Evolutionary conservation across 2,329 filamentous ascomycete species (phyloP), one percentile per base, ranked within the genome.

Genomic region (Stagonosporopsis rhizophila): DNA sequence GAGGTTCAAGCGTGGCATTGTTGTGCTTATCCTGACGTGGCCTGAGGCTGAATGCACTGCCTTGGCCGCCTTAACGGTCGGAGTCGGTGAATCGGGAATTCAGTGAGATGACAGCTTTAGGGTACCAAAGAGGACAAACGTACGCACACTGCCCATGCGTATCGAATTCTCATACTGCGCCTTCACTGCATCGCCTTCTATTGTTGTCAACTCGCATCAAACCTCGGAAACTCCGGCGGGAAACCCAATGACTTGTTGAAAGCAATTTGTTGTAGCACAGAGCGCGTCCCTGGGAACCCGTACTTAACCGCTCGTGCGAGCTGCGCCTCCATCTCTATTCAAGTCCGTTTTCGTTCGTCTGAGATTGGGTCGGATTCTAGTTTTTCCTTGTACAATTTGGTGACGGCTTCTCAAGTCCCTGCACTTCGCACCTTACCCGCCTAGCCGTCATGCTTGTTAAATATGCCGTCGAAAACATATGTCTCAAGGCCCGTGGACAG

Each of bases 21-120:
- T 37, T 15, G 30, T 50, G 51, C 40, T 50, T 42, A 44, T 30
- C 30, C 46, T 55, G 40, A 58, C 56, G 56, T 49, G 56, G 45
- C 56, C 45, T 44, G 51, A 54, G 56, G 56, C 56, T 58, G 39
- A 23, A 52, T 19, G 53, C 53, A 56, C 53, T 51, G 53, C 53
- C 53, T 38, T 41, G 53, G 30, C 1, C 39, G 53, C 53, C 53
- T 56, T 12, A 56, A 41, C 14, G 23, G 46, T 51, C 41, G 46
- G 28, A 39, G 30, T 48, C 15, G 39, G 52, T 23, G n/a, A 40
- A 32, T 35, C 28, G 22, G 34, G 30, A 30, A 39, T 14, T 12
- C 32, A 15, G 20, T 39, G 32, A 30, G 34, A 40, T 40, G 39
- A 40, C 40, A 20, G n/a, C 30, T 25, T 39, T n/a, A 15, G 35